Percentiles rank a stretch among this genome's conserved stretches.
Conservation (phyloP, 2,329 filamentous ascomycete species). For the Chaetoscypha palmicola region DNA sequence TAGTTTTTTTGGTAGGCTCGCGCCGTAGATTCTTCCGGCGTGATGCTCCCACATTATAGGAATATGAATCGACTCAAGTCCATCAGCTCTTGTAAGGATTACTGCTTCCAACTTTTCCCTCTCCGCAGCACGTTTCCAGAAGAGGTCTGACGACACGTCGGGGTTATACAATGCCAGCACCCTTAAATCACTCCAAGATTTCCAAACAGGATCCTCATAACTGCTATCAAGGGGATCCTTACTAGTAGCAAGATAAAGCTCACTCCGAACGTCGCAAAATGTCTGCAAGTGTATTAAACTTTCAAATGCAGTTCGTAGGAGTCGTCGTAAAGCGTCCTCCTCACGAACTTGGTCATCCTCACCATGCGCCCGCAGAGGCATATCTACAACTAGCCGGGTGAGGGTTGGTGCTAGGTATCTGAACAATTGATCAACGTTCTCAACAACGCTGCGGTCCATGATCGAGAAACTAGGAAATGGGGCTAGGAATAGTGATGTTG, state of each 20-base stretch:
- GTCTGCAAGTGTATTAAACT: constrained; percentile 41
- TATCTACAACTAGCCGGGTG: constrained; percentile 40
- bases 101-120: constrained; percentile 36
- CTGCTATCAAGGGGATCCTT: constrained; percentile 25
- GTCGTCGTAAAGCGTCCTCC: constrained; percentile 28
- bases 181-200: too few relatives aligned
- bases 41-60: constrained; percentile 31
- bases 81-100: constrained; percentile 36
- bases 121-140: constrained; percentile 36
- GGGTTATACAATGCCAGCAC: constrained; percentile 40
- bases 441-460: too few relatives aligned
- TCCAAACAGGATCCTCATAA: constrained; percentile 40
- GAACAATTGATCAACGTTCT: constrained; percentile 38
- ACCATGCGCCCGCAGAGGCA: constrained; percentile 40
- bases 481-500: background rate
- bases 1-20: background rate
- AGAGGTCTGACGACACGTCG: constrained; percentile 30
- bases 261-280: constrained; percentile 21
- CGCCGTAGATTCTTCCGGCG: constrained; percentile 30
- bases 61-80: constrained; percentile 30
- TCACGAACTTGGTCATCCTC: constrained; percentile 38
- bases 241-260: constrained; percentile 19
- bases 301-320: constrained; percentile 40
- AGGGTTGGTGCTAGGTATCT: constrained; percentile 36
- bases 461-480: too few relatives aligned